Evolutionary conservation across 2,329 filamentous ascomycete genomes (phyloP).

Genomic region (Fusarium sp.): DNA sequence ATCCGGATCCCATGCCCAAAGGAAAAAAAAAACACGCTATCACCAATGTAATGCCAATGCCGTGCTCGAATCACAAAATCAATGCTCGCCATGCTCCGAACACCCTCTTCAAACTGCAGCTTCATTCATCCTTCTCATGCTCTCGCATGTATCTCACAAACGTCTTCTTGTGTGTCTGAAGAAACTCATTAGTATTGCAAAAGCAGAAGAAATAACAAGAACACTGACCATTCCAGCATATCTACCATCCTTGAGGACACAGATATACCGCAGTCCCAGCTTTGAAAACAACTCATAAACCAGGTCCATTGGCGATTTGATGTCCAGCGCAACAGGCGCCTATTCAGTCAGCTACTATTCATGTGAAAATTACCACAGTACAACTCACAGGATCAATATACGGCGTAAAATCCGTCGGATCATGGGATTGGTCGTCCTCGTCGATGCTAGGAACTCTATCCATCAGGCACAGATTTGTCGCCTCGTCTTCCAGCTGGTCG

Average conservation of each 20-base stretch:
- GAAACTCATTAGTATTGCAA: conserved; percentile 20
- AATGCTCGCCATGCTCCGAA: conserved; percentile 19
- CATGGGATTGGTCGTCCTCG: conserved; percentile 70
- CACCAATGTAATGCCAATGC: conserved; percentile 32
- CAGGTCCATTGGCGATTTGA: conserved; percentile 89
- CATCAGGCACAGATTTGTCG: conserved; percentile 83
- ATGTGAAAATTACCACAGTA: background rate
- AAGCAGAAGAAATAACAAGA: background rate
- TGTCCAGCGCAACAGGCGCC: conserved; percentile 89
- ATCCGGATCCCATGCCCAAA: conserved; percentile 13
- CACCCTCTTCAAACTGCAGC: conserved; percentile 2
- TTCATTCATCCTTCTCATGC: conserved; percentile 67
- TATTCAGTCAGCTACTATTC: conserved; percentile 47
- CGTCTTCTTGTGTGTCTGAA: conserved; percentile 88
- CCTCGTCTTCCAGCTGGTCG: conserved; percentile 83
- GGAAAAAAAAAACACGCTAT: conserved; percentile 19
- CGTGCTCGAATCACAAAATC: conserved; percentile 16
- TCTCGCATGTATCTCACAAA: conserved; percentile 96
- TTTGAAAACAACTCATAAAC: conserved; percentile 98
- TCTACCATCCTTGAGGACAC: conserved; percentile 83
- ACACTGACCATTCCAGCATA: conserved; percentile 87
- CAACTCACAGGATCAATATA: conserved; percentile 85
- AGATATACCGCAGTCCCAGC: conserved; percentile 90
- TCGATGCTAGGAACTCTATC: conserved; percentile 71
- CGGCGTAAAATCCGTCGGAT: conserved; percentile 86